A percentile compares a stretch with the other conserved stretches of the same genome.
Evolutionary conservation across 495 filamentous ascomycete species (phyloP).

Genomic region (Penicillium verhagenii): DNA sequence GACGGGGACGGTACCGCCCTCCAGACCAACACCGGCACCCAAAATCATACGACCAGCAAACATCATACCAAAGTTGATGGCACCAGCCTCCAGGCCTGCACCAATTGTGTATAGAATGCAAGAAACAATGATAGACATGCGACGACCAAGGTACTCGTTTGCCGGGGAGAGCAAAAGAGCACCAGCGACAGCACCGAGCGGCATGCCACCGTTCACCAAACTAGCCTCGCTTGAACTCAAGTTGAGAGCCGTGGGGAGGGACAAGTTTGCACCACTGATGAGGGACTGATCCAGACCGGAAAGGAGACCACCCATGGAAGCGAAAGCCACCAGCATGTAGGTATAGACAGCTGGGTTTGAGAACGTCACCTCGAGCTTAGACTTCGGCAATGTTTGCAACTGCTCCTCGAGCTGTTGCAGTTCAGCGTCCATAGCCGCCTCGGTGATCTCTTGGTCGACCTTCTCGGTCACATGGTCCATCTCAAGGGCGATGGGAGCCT

Average conservation of each 20-base stretch:
- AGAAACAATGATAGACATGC: conserved; percentile 59
- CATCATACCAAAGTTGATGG: conserved; percentile 59
- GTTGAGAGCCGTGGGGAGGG: conserved; percentile 47
- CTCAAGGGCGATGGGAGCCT: conserved; percentile 25
- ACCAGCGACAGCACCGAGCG: conserved; percentile 59
- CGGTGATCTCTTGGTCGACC: conserved; percentile 21
- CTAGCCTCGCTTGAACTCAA: conserved; percentile 46
- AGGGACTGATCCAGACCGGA: conserved; percentile 62
- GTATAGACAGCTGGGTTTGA: conserved; percentile 50
- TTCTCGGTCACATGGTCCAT: conserved; percentile 31
- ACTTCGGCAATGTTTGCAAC: conserved; percentile 25
- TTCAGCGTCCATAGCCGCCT: conserved; percentile 41
- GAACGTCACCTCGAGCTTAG: conserved; percentile 30
- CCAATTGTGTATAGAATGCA: conserved; percentile 59
- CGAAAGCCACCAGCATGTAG: conserved; percentile 61
- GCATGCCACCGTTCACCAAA: conserved; percentile 58
- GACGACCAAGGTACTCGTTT: conserved; percentile 58
- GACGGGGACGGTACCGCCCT: conserved; percentile 60
- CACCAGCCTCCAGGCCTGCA: conserved; percentile 58
- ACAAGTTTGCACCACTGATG: conserved; percentile 60
- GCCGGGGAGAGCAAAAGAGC: conserved; percentile 55
- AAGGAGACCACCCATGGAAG: conserved; percentile 60
- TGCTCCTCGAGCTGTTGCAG: conserved; percentile 34
- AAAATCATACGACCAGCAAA: conserved; percentile 59
- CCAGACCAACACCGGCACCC: conserved; percentile 58